Conservation (phyloP, 768 basidiomycete genomes). For the Termitomyces sp. region DNA sequence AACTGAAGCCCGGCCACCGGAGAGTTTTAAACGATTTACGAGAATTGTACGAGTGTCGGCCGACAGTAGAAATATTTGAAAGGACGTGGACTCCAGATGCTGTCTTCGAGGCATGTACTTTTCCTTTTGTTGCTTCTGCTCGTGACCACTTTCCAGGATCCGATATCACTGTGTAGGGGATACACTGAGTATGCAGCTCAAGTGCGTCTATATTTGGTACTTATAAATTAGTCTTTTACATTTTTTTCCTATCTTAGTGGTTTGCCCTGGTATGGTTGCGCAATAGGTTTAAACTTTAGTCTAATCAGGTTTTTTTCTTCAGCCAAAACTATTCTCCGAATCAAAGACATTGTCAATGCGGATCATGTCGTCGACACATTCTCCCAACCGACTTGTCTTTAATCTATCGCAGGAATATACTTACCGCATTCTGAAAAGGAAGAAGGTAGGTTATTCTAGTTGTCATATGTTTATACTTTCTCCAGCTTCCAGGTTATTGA, state of each 20-base stretch:
- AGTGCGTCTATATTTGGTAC: constrained; percentile 28
- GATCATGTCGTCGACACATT: constrained; percentile 52
- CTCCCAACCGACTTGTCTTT: constrained; percentile 58
- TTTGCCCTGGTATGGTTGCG: constrained; percentile 43
- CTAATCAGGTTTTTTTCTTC: constrained; percentile 3
- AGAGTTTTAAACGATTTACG: constrained; percentile 53
- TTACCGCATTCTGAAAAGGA: constrained; percentile 41
- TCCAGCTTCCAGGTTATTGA: constrained; percentile 38
- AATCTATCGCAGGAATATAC: constrained; percentile 60
- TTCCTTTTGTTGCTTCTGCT: not conserved
- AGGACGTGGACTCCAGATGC: constrained; percentile 51
- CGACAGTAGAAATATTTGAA: constrained; percentile 47
- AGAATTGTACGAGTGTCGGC: constrained; percentile 52
- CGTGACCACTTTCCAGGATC: constrained; percentile 33
- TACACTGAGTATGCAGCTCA: constrained; percentile 48
- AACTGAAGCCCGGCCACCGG: constrained; percentile 36
- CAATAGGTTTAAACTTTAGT: not conserved
- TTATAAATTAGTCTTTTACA: not conserved
- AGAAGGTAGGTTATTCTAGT: constrained; percentile 34
- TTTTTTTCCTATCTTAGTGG: constrained; percentile 30
- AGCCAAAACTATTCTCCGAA: constrained; percentile 52
- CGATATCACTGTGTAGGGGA: constrained; percentile 44
- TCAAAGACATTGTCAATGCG: constrained; percentile 47
- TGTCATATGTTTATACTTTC: not conserved
- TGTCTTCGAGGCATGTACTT: constrained; percentile 41